phyloP scores from a whole-genome alignment of 2,329 filamentous ascomycete genomes.

The Apiospora malaysiana region DNA sequence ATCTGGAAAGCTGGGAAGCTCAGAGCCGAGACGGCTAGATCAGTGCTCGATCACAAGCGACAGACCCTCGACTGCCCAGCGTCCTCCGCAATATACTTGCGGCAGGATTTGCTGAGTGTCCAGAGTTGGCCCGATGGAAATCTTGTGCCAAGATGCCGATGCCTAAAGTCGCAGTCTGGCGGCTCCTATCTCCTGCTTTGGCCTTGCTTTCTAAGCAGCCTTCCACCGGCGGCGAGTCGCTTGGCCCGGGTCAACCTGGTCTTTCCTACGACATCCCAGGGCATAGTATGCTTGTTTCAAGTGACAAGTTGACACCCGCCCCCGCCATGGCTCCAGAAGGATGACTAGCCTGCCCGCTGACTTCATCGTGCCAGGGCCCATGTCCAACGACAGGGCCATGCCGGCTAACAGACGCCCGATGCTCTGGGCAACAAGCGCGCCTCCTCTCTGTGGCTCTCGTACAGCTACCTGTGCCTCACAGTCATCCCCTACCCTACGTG shows the following conservation, averaged over 20 bases:
- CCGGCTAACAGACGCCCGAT: neutral
- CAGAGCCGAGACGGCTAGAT: neutral
- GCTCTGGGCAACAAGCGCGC: neutral
- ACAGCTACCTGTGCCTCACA: neutral
- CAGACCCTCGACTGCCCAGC: neutral
- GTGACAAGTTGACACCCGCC: neutral
- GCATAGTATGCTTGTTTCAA: neutral
- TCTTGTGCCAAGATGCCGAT: conserved; percentile 1
- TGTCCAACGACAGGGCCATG: neutral
- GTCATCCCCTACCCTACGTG: neutral
- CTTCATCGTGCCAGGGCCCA: neutral
- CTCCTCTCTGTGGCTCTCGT: neutral
- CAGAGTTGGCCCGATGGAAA: conserved; percentile 1
- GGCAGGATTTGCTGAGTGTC: conserved; percentile 14
- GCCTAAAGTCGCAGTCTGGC: neutral
- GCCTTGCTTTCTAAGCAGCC: neutral
- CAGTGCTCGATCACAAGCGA: conserved; percentile 2
- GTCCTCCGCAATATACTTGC: neutral
- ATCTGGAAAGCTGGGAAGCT: neutral
- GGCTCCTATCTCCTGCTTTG: neutral
- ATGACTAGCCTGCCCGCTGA: neutral
- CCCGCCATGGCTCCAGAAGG: neutral
- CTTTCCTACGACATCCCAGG: no score
- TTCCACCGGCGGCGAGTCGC: neutral
- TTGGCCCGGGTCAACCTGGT: neutral